Base-by-base conservation (phyloP, 331 rosid genomes). In the Pyracantha coccinea region DNA sequence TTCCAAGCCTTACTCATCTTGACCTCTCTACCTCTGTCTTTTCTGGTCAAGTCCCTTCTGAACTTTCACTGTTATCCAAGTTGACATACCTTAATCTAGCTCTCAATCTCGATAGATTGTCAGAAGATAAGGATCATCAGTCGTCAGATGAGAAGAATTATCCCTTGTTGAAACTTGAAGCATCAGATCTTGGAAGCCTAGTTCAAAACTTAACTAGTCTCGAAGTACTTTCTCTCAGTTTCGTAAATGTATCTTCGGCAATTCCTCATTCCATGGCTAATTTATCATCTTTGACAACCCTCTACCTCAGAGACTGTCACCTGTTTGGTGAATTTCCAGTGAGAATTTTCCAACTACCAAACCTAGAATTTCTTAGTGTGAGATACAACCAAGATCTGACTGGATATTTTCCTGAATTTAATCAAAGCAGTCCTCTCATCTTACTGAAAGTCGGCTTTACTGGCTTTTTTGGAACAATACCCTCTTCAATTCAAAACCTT, bases 21-120 rank as follows among this genome's bases (percentile, higher is more conserved):
- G 29, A 78, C 24, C 66, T 78, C n/a, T 64, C 68, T 71, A 5
- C 0, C 7, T 71, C 77, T 52, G 8, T 24, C 25, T 71, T 78
- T 63, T 71, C 72, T 11, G 77, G 73, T 5, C 67, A 71, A 63
- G 68, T 71, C 19, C 77, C 77, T 2, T 31, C 2, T 17, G 35
- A 62, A 44, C 9, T 79, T 20, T 73, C 78, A 3, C 63, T 21
- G 14, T 11, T 76, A 14, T 58, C 55, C 32, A 58, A 38, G 33
- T 77, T 68, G 52, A 14, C 52, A 19, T 6, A 2, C n/a, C 47
- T 77, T 10, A 4, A 68, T 41, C 14, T 59, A 1, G 4, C n/a
- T 25, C 1, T 3, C 41, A 73, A 41, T 61, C 0, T 50, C 4
- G 45, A 19, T 9, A 0, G 3, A 0, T 5, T 11, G 1, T 27